phyloP scores from a whole-genome alignment of 768 basidiomycete genomes.

The Auricularia sp. region DNA sequence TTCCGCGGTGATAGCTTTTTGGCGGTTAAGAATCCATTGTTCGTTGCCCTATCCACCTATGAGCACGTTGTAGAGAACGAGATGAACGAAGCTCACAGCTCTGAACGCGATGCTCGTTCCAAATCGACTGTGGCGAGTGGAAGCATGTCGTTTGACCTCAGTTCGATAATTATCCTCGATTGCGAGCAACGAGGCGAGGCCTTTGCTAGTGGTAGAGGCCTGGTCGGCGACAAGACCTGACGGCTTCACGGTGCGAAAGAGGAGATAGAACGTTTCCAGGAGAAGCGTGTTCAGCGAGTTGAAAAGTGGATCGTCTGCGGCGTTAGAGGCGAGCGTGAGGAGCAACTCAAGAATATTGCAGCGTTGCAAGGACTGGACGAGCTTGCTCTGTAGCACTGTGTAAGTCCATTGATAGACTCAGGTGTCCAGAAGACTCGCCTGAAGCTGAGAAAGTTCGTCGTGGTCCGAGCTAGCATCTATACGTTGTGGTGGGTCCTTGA shows the following conservation, averaged over 20 bases:
- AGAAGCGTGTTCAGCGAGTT: constrained; percentile 81
- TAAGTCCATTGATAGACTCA: neutral
- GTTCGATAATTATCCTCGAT: constrained; percentile 59
- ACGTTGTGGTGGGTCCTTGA: constrained; percentile 74
- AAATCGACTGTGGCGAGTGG: constrained; percentile 88
- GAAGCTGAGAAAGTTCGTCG: constrained; percentile 66
- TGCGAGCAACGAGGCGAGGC: constrained; percentile 65
- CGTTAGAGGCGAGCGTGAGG: constrained; percentile 76
- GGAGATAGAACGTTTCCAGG: constrained; percentile 86
- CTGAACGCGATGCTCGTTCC: constrained; percentile 78
- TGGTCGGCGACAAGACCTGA: constrained; percentile 42
- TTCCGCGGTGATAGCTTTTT: constrained; percentile 64
- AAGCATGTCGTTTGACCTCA: constrained; percentile 40
- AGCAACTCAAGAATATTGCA: constrained; percentile 69
- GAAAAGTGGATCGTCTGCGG: constrained; percentile 65
- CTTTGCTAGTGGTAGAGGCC: constrained; percentile 22
- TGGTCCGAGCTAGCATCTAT: constrained; percentile 65
- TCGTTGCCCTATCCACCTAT: constrained; percentile 20
- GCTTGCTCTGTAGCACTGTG: constrained; percentile 34
- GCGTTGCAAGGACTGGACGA: constrained; percentile 60
- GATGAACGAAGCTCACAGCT: constrained; percentile 4
- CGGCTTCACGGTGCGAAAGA: constrained; percentile 74
- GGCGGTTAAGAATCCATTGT: constrained; percentile 63
- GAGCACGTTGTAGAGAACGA: neutral
- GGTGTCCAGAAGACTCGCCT: constrained; percentile 26